phyloP scores from a whole-genome alignment of 1,284 basidiomycete species.

The Pascua sp. region DNA sequence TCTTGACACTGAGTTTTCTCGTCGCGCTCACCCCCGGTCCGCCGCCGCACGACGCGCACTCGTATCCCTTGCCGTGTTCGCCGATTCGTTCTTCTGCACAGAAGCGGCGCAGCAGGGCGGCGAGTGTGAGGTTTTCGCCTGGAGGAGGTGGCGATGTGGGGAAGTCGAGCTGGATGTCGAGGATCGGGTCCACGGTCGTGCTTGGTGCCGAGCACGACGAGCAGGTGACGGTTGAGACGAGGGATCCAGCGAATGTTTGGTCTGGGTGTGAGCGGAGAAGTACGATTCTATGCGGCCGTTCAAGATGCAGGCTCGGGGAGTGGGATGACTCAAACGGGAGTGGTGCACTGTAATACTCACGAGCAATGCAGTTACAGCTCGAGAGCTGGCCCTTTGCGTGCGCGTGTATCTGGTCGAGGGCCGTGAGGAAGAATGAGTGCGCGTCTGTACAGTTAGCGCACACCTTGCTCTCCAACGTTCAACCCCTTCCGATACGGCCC shows the following conservation, averaged over 20 bases:
- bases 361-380: constrained; percentile 82
- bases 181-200: constrained; percentile 79
- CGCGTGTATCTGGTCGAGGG: constrained; percentile 78
- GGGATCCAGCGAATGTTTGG: constrained; percentile 78
- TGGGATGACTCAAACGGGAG: not conserved
- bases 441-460: constrained; percentile 25
- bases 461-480: too few species aligned
- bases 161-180: constrained; percentile 87
- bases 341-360: constrained; percentile 20
- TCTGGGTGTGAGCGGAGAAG: constrained; percentile 44
- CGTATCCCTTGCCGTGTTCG: constrained; percentile 43
- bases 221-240: constrained; percentile 87
- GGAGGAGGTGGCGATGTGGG: constrained; percentile 9
- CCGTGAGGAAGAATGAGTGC: constrained; percentile 67
- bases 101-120: constrained; percentile 34
- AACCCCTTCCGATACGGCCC: too few species aligned
- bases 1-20: constrained; percentile 77
- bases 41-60: constrained; percentile 44
- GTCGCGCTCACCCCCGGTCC: constrained; percentile 55
- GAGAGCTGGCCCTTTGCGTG: constrained; percentile 60
- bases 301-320: too few species aligned
- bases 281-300: too few species aligned
- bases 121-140: constrained; percentile 24
- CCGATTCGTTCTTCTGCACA: constrained; percentile 43
- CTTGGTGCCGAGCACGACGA: constrained; percentile 69